Percentiles rank a stretch among this genome's conserved stretches.
Evolutionary conservation across 345 rosid species (phyloP).

Genomic region (Microthlaspi erraticum): DNA sequence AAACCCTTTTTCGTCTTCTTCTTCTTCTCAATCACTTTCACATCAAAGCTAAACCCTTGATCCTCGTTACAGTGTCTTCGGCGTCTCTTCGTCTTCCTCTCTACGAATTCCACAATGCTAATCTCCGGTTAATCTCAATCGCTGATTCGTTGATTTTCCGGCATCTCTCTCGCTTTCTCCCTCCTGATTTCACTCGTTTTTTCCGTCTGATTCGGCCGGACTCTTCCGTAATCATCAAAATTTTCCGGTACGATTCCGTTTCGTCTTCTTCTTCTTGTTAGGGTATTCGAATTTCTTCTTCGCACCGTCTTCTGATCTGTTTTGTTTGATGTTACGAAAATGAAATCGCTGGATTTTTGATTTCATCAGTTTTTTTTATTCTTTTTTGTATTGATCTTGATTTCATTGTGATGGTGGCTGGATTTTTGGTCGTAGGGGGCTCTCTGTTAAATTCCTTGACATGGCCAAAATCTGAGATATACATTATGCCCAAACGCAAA

Average conservation of each 20-base stretch:
- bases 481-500: constrained; percentile 27
- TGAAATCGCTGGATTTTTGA: too few species aligned
- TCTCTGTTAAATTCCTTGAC: background rate
- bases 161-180: background rate
- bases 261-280: constrained; percentile 18
- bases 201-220: constrained; percentile 4
- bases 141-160: background rate
- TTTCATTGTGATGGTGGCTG: background rate
- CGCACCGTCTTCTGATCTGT: background rate
- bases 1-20: constrained; percentile 18
- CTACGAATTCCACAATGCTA: constrained; percentile 23
- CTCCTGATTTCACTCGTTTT: background rate
- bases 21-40: constrained; percentile 10
- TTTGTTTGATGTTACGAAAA: background rate
- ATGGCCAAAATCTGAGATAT: constrained; percentile 46
- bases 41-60: constrained; percentile 35
- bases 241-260: constrained; percentile 22
- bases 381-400: constrained; percentile 11
- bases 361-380: background rate
- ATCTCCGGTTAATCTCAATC: constrained; percentile 21
- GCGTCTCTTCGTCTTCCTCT: constrained; percentile 24
- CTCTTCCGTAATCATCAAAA: background rate
- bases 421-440: constrained; percentile 25
- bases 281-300: constrained; percentile 21
- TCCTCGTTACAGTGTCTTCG: background rate